Conservation (phyloP, 2,329 filamentous ascomycete species). For the Escovopsis sp. region DNA sequence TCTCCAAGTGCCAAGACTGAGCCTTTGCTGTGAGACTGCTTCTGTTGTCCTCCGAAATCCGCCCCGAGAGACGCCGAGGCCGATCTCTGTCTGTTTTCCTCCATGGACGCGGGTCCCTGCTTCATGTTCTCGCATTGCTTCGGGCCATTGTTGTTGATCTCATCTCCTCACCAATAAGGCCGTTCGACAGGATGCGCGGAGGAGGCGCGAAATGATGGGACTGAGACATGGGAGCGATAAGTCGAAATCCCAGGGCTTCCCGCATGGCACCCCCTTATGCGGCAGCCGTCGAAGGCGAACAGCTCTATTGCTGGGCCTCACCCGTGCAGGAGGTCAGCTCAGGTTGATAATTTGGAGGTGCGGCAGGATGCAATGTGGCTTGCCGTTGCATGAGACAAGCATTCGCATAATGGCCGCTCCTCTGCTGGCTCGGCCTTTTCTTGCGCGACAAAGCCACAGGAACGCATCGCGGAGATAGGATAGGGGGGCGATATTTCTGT, state of each 20-base stretch:
- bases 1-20: too few species aligned
- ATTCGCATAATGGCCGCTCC: neutral
- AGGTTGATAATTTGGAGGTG: neutral
- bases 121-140: too few species aligned
- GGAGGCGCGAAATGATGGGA: neutral
- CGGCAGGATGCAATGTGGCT: slow-evolving; percentile 2
- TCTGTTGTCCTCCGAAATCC: too few species aligned
- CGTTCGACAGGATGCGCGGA: neutral
- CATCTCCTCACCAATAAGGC: neutral
- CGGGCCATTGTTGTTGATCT: too few species aligned
- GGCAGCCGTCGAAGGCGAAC: too few species aligned
- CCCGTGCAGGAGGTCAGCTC: neutral
- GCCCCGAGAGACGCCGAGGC: too few species aligned
- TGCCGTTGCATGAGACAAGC: neutral
- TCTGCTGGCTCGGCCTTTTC: too few species aligned
- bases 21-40: too few species aligned
- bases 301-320: too few species aligned
- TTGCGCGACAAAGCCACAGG: neutral
- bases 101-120: too few species aligned
- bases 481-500: neutral
- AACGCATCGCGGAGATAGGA: neutral
- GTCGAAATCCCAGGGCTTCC: neutral
- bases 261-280: too few species aligned
- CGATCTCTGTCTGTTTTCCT: too few species aligned
- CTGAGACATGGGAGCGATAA: neutral